Base-by-base conservation (phyloP, 1,284 basidiomycete genomes). In the Boletus calvinii region DNA sequence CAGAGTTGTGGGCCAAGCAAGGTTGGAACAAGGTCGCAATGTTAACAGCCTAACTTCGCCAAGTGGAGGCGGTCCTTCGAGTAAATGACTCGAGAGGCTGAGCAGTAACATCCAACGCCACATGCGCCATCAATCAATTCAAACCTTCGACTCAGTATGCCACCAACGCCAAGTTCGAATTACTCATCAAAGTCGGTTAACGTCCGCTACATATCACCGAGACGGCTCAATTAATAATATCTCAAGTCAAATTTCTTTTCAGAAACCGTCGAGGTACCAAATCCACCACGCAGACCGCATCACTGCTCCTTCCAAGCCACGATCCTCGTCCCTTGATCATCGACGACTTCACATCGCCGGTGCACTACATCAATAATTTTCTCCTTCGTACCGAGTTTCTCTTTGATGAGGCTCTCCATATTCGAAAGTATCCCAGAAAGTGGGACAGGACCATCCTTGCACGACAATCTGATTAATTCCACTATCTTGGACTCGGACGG, bases 361-460 rank as follows among this genome's bases (percentile, higher is more conserved):
- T 72, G 63, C 11, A 85, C 76, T 45, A 93, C 82, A 62, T 94
- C 92, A 26, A 78, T 50, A 20, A 93, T 74, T 71, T 94, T 94
- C 61, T 85, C 84, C 59, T 70, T 74, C 4, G 90, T 79, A 26
- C 92, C 92, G 50, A 77, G 65, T 71, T 93, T 94, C 32, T 80
- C 77, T 32, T 68, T 65, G 34, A 72, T 66, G 45, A 77, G 52
- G 59, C 71, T 58, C 59, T 79, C 66, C 62, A 90, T 81, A 57
- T 79, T 76, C 18, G 74, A 69, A 15, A 92, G 62, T 8, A 93
- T 64, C 58, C 88, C 85, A 30, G 82, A 74, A 40, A 81, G 64
- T 6, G 76, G 81, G 26, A 88, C 64, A 12, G 67, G 55, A 12
- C 82, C 83, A 46, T 79, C 78, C 41, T 72, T 75, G 41, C 83